Conservation (phyloP, 108 stramenopile genomes). For the Poteriospumella lacustris region DNA sequence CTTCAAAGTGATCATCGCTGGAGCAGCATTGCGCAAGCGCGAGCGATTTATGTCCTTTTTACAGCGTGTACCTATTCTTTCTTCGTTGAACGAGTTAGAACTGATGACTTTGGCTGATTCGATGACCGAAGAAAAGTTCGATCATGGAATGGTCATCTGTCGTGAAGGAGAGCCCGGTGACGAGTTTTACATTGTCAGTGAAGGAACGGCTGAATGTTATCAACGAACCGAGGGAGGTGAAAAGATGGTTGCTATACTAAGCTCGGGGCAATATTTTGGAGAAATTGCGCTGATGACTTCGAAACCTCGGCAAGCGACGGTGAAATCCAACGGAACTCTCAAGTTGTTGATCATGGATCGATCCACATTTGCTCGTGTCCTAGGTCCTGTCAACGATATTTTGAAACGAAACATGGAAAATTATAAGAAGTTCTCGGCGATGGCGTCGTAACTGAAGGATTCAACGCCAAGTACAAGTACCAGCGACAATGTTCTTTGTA, state of each 20-base stretch:
- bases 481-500: too few species aligned
- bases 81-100: slow-evolving; percentile 50
- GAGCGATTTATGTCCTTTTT: slow-evolving; percentile 44
- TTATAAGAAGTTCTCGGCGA: slow-evolving; percentile 54
- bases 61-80: slow-evolving; percentile 43
- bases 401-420: slow-evolving; percentile 59
- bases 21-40: slow-evolving; percentile 33
- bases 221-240: slow-evolving; percentile 39
- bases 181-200: slow-evolving; percentile 48
- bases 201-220: slow-evolving; percentile 29
- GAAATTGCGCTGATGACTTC: slow-evolving; percentile 58
- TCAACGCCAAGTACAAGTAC: too few species aligned
- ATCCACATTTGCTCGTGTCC: slow-evolving; percentile 61
- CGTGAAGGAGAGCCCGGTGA: slow-evolving; percentile 42
- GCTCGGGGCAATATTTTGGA: slow-evolving; percentile 22
- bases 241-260: slow-evolving; percentile 17
- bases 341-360: slow-evolving; percentile 58
- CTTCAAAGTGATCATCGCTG: slow-evolving; percentile 38
- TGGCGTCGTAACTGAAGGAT: too few species aligned
- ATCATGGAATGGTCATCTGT: slow-evolving; percentile 48
- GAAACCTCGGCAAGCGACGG: slow-evolving; percentile 63
- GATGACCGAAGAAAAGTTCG: slow-evolving; percentile 41
- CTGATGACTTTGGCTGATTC: slow-evolving; percentile 53
- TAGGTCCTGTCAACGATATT: slow-evolving; percentile 61
- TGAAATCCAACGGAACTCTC: slow-evolving; percentile 50